Evolutionary conservation across 768 basidiomycete genomes (phyloP), one percentile per base, ranked within the genome.

Genomic region (Lactarius hatsudake): DNA sequence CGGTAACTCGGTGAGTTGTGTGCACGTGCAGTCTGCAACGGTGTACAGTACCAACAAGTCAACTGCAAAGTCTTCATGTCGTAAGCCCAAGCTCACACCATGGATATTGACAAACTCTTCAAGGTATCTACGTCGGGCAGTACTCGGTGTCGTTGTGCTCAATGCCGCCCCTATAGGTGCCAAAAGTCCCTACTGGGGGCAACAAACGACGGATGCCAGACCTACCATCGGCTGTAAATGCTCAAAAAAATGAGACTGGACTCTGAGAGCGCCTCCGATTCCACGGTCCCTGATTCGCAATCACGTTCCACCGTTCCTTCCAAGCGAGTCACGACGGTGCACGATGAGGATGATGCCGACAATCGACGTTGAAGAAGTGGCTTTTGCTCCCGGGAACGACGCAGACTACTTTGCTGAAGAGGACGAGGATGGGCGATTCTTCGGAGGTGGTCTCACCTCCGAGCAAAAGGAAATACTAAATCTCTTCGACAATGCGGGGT

Each of bases 391-490:
- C 13, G 92, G 92, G 12, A 88, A 88, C 28, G 94, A 96, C 70
- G 90, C 92, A 0, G 94, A 96, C 74, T 96, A 95, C 75, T 94
- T 91, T 72, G 84, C 75, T 5, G 96, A 96, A 72, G 94, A 96
- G 76, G 94, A 96, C 73, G 92, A 90, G 28, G 94, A 95, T 72
- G 94, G 93, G 0, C 83, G 94, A 13, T 96, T 96, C 78, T 96
- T 89, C 73, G 97, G 97, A 45, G 94, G 96, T 1, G 97, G 97
- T 2, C 79, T 99, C 68, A 96, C 94, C 2, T 84, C 82, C 45
- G 90, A 95, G 74, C 97, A 99, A 79, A 96, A 98, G 75, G 89
- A 95, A 64, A 98, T 99, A 45, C 75, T 99, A 65, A 94, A 92
- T 71, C 96, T 99, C 66, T 96, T 99, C 75, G 96, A 98, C 71